Conservation (phyloP, 768 basidiomycete species). For the Auricularia sp. region DNA sequence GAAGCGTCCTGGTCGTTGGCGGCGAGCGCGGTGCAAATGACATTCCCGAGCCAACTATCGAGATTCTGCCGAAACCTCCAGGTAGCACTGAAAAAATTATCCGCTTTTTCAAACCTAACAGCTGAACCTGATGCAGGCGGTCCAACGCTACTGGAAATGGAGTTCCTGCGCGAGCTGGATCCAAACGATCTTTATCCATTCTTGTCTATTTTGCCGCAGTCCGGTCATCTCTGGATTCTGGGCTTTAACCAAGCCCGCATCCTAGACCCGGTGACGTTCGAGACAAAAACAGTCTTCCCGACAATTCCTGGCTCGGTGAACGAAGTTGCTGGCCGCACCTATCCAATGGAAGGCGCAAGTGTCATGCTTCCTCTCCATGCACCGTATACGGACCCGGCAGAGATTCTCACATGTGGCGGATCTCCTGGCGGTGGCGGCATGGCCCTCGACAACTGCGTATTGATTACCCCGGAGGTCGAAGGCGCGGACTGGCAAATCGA, state of each 20-base stretch:
- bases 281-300: conserved; percentile 32
- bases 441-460: conserved; percentile 37
- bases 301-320: conserved; percentile 40
- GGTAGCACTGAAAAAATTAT: conserved; percentile 48
- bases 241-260: conserved; percentile 80
- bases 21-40: conserved; percentile 68
- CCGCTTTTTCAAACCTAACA: conserved; percentile 21
- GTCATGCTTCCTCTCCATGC: conserved; percentile 39
- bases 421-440: conserved; percentile 10
- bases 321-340: conserved; percentile 13
- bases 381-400: conserved; percentile 44
- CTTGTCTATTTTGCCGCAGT: conserved; percentile 56
- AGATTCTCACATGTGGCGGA: conserved; percentile 14
- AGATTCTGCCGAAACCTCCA: conserved; percentile 55
- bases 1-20: conserved; percentile 62
- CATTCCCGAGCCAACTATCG: conserved; percentile 54
- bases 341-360: conserved; percentile 13
- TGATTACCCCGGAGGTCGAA: conserved; percentile 51
- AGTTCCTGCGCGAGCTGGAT: conserved; percentile 43
- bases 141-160: background rate
- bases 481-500: conserved; percentile 63
- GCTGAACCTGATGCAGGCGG: background rate
- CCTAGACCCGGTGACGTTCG: conserved; percentile 55
- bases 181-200: conserved; percentile 69
- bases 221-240: conserved; percentile 56